These are phyloP conservation scores for Aphanoascus verrucosus DNA, from an alignment of 2,329 filamentous ascomycete genomes.

Conservation along the genomic window DNA sequence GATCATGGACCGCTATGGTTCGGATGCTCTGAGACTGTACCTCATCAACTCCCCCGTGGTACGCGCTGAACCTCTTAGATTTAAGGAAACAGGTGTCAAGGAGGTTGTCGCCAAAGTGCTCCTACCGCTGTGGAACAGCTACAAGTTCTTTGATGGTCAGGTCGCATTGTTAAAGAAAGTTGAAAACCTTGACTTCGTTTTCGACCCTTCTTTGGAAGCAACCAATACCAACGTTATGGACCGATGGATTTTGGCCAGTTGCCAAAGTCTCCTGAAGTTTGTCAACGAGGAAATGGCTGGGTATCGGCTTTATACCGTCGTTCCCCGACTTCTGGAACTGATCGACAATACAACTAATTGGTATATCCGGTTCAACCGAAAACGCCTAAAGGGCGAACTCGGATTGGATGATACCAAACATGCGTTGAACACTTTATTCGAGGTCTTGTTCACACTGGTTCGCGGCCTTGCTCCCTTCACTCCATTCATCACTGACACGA, in stretches of 20 bases:
- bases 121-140: slow-evolving; percentile 88
- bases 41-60: slow-evolving; percentile 95
- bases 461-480: slow-evolving; percentile 87
- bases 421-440: slow-evolving; percentile 86
- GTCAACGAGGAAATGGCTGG: slow-evolving; percentile 83
- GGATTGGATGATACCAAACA: slow-evolving; percentile 77
- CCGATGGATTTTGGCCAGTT: slow-evolving; percentile 85
- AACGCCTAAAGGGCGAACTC: slow-evolving; percentile 80
- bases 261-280: slow-evolving; percentile 81
- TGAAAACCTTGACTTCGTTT: slow-evolving; percentile 63
- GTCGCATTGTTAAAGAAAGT: slow-evolving; percentile 78
- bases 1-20: slow-evolving; percentile 79
- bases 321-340: slow-evolving; percentile 67
- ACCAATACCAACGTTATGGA: slow-evolving; percentile 89
- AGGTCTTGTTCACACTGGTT: slow-evolving; percentile 81
- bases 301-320: slow-evolving; percentile 80
- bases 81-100: slow-evolving; percentile 87
- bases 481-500: slow-evolving; percentile 89
- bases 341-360: slow-evolving; percentile 97
- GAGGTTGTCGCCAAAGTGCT: slow-evolving; percentile 89
- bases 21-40: slow-evolving; percentile 86
- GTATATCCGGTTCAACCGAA: slow-evolving; percentile 94
- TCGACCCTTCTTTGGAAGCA: slow-evolving; percentile 63
- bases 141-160: slow-evolving; percentile 91
- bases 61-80: slow-evolving; percentile 75